Evolutionary conservation across 345 rosid genomes (phyloP), one percentile per base, ranked within the genome.

Genomic region (Citrus reticulata): DNA sequence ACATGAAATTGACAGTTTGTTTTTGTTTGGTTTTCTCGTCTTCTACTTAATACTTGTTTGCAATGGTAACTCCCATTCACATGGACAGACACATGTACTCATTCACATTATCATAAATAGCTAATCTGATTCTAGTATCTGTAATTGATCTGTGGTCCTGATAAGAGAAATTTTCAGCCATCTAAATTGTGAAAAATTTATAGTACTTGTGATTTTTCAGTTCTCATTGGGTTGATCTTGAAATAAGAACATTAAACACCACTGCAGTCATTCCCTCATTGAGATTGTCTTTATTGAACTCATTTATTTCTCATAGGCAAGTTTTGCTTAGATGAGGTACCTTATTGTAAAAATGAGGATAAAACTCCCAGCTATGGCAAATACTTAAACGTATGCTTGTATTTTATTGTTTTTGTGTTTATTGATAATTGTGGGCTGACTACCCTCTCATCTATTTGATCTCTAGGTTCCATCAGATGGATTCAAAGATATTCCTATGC

Each of bases 391-490:
- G 0, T 70, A 19, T 66, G 16, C 20, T 37, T n/a, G n/a, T 80
- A 67, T 17, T 70, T 57, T 9, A 34, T n/a, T 14, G 58, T 59
- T 40, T 54, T 20, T 72, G 13, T 65, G 30, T 27, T 1, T 32
- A 27, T 54, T 81, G 61, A 63, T 63, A 42, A 72, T 79, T 13
- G 42, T 55, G 17, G 81, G 51, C 75, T 82, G 71, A 81, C 70
- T n/a, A 72, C 24, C 64, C 19, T 69, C 29, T 54, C 77, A 51
- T 78, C 60, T 76, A 32, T 51, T 79, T 85, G 77, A 77, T 80
- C 72, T 73, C 37, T 72, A 95, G 98, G 87, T 95, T 83, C 92
- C 94, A 27, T 67, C 85, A 5, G 91, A 93, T 83, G 98, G 95
- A 73, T 92, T 95, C 81, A 88, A 87, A 80, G 88, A 88, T 60